phyloP scores from a whole-genome alignment of 2,329 filamentous ascomycete genomes.

The Fusarium subtropicale region DNA sequence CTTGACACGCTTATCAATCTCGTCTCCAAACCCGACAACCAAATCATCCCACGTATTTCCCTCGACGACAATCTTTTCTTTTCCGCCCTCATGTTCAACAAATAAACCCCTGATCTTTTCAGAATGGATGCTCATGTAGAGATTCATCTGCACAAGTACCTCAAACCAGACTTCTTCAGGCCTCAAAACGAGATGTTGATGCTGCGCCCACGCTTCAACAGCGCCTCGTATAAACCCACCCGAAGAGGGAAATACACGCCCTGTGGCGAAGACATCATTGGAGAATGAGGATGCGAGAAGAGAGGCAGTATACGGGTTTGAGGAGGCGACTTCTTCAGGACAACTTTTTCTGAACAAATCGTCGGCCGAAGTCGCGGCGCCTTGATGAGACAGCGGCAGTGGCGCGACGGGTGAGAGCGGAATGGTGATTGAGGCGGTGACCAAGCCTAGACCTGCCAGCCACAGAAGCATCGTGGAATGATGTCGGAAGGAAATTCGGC shows the following conservation, averaged over 20 bases:
- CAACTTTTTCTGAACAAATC: slow-evolving; percentile 51
- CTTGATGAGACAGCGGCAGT: slow-evolving; percentile 41
- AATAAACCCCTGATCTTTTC: slow-evolving; percentile 60
- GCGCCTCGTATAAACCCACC: slow-evolving; percentile 59
- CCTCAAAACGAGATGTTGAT: slow-evolving; percentile 62
- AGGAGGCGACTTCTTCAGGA: slow-evolving; percentile 48
- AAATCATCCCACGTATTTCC: slow-evolving; percentile 45
- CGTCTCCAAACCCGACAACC: slow-evolving; percentile 51
- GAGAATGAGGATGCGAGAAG: slow-evolving; percentile 50
- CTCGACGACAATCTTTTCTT: slow-evolving; percentile 54
- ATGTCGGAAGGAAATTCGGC: slow-evolving; percentile 13
- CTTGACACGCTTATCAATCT: slow-evolving; percentile 56
- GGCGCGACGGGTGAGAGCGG: slow-evolving; percentile 45
- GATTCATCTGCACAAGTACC: slow-evolving; percentile 63
- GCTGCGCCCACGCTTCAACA: slow-evolving; percentile 61
- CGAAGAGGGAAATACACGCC: slow-evolving; percentile 49
- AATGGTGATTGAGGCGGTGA: slow-evolving; percentile 44
- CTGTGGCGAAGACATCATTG: slow-evolving; percentile 23
- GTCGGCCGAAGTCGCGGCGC: slow-evolving; percentile 44
- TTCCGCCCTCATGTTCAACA: slow-evolving; percentile 56
- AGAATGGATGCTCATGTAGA: slow-evolving; percentile 61
- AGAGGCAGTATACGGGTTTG: slow-evolving; percentile 39
- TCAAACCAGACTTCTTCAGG: slow-evolving; percentile 68
- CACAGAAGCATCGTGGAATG: slow-evolving; percentile 18
- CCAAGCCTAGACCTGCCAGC: slow-evolving; percentile 24